Base-by-base conservation (phyloP, 805 yeast species). In the Teunomyces tritomae region DNA sequence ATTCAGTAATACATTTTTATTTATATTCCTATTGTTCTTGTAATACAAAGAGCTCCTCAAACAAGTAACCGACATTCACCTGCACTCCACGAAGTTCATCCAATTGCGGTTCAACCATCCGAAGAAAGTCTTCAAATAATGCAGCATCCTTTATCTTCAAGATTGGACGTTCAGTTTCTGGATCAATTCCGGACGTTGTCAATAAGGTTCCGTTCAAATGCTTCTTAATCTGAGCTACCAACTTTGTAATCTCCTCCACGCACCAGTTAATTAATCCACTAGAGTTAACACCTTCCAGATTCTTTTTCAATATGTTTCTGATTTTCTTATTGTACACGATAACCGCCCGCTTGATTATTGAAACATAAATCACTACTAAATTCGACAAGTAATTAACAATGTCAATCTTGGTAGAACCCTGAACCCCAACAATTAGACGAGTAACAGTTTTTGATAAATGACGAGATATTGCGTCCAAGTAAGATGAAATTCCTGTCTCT, bases 231-330 rank as follows among this genome's bases (percentile, higher is more conserved):
- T 83, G 65, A 13, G 71, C 68, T 28, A 82, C 80, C 53, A 86
- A 85, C 42, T 72, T 71, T 35, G 79, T 78, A 28, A 87, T 78
- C 61, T 84, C 85, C 9, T 76, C 76, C 48, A 80, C 79, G 29
- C 85, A 79, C 96, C 96, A 89, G 51, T 83, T 82, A n/a, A 89
- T 84, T 13, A 89, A 70, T 28, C 74, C 73, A 54, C 85, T 79
- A 8, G 85, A 74, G 37, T 64, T 64, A 7, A 62, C 64, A 5
- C 51, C 57, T 28, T 63, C 62, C 41, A 57, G 61, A 44, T 61
- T 57, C 9, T 65, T 55, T 41, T 59, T 59, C 36, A 71, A 49
- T 2, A 71, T 56, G 1, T 61, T 58, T 27, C 55, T 57, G 28
- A 62, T 56, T 28, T 55, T 52, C 10, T 45, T 46, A 68, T 73